Evolutionary conservation across 140 eudicot species (phyloP), one percentile per base, ranked within the genome.

Genomic region (Ambrosia hybrid): DNA sequence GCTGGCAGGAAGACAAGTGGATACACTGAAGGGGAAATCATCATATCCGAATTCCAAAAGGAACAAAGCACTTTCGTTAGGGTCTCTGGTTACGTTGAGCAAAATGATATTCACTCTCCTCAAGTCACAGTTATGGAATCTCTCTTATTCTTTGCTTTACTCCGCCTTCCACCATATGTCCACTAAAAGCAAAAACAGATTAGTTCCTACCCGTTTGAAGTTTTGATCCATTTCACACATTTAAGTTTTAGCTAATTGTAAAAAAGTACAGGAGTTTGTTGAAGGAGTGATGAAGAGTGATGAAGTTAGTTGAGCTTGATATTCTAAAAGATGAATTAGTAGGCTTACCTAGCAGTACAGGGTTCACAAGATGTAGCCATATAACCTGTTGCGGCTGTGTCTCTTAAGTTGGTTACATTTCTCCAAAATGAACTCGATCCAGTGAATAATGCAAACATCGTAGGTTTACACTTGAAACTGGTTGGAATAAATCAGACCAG

Each of bases 1-100:
- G 97, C 98, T 82, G 98, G 96, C 57, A 80, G 98, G 70, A 93
- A 93, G 76, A 93, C 98, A 1, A 90, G 91, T 37, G 98, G 98
- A 45, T 90, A 93, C 76, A 87, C 84, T 38, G 97, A 90, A 82
- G 98, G 98, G 37, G 97, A 90, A 76, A 93, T 93, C 66, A 93
- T 78, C 62, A 85, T 93, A 36, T 90, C 98, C 10, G 98, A 97
- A 58, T 81, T 80, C 69, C 91, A 82, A 53, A 93, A 93, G 75
- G 87, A 90, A 53, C 98, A 93, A 66, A 70, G 81, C 8, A 89
- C 96, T 45, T 93, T 93, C 80, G 98, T 97, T 37, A 82, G 98
- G 72, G 80, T 93, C 51, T 83, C 80, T 0, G 98, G 97, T 61
- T 93, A 93, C 75, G 95, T 87, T 5, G 98, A 93, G 72, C 98